Evolutionary conservation across 2,329 filamentous ascomycete species (phyloP).

Genomic region (Epichloe scottii): DNA sequence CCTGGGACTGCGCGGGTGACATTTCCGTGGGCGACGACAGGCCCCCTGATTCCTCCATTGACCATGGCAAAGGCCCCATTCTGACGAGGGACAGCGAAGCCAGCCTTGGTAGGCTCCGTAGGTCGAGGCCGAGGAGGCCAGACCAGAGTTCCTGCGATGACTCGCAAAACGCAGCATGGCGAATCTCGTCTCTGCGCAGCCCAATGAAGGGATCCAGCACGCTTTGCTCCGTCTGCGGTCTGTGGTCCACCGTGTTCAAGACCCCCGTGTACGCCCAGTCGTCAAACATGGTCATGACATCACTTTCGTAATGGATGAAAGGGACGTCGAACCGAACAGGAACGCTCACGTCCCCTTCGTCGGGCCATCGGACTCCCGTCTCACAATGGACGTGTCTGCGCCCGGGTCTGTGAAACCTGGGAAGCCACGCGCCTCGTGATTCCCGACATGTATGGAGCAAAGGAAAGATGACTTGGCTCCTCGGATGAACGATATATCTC

Average conservation of each 20-base stretch:
- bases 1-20: neutral
- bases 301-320: constrained; percentile 7
- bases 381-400: neutral
- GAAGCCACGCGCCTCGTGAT: constrained; percentile 4
- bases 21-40: neutral
- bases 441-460: constrained; percentile 5
- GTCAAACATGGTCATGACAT: constrained; percentile 7
- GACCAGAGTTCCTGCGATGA: constrained; percentile 1
- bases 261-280: constrained; percentile 3
- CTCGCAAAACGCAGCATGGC: constrained; percentile 3
- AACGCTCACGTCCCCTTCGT: neutral
- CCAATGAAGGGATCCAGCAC: neutral
- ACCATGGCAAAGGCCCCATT: constrained; percentile 1
- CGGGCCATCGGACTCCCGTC: neutral
- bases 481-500: constrained; percentile 7
- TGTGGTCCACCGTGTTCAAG: neutral
- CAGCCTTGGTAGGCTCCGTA: constrained; percentile 1
- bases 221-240: constrained; percentile 1
- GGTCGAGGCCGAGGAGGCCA: neutral
- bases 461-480: constrained; percentile 5
- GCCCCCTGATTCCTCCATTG: neutral
- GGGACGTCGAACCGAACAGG: constrained; percentile 3
- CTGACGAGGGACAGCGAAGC: constrained; percentile 3
- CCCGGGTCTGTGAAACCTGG: neutral
- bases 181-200: neutral